Base-by-base conservation (phyloP, 805 yeast species). In the Maudiozyma saulgeensis region DNA sequence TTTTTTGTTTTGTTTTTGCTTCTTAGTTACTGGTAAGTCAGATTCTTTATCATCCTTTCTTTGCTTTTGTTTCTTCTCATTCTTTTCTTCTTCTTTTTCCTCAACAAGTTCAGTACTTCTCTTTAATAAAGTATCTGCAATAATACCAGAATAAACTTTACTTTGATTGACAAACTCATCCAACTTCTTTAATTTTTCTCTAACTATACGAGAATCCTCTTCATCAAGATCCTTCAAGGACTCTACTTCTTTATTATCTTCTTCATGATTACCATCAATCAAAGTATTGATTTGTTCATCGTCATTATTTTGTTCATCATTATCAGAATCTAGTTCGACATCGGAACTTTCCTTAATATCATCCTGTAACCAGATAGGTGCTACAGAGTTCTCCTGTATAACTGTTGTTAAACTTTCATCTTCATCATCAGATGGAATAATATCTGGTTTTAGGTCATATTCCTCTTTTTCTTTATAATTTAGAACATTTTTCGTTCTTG, bases 121-220 rank as follows among this genome's bases (percentile, higher is more conserved):
- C 39, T 61, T 60, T 7, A 83, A 60, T 42, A 91, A 74, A 11
- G 90, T 82, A 46, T 88, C 90, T 3, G 95, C 81, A 41, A 91
- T 86, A 55, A 91, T 87, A 53, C 82, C 79, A 1, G 97, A 84
- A 66, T 87, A 91, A 1, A 90, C 78, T 61, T 88, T 90, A 16
- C 96, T 87, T 60, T 87, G 83, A 58, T 85, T 84, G n/a, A 91
- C 88, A 53, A 91, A 72, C 37, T 79, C 81, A 50, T 86, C 78
- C 48, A 91, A 69, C 48, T 87, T 75, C 48, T 77, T 75, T 42
- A 88, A 68, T 59, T 87, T 87, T 43, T 71, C 68, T 39, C 80
- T 79, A n/a, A 69, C 69, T 2, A 79, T 71, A 18, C 77, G 66
- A 7, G 65, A 64, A 49, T 80, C 71, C 43, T 65, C 61, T 38